These are phyloP conservation scores for Pichia kudriavzevii DNA, from an alignment of 1,139 yeast genomes.

Conservation along the genomic window DNA sequence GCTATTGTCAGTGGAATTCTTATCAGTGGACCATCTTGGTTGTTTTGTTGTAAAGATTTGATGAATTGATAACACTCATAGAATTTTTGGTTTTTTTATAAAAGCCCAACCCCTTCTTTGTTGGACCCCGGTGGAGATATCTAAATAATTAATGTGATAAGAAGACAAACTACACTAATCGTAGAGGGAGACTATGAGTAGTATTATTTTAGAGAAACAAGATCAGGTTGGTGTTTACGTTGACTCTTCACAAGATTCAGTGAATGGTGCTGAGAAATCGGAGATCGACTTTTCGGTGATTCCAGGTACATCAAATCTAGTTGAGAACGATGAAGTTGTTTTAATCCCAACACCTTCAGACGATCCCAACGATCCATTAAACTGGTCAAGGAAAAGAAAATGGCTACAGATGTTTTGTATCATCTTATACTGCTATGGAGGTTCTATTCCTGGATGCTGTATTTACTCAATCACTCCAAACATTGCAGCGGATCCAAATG, in stretches of 20 bases:
- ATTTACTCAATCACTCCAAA: conserved; percentile 38
- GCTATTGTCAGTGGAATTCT: too few relatives aligned
- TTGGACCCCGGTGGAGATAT: too few relatives aligned
- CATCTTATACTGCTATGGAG: conserved; percentile 37
- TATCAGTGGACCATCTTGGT: too few relatives aligned
- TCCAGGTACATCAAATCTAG: conserved; percentile 58
- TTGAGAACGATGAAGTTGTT: conserved; percentile 33
- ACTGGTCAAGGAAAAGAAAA: conserved; percentile 36
- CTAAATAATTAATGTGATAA: too few relatives aligned
- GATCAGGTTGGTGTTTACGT: conserved; percentile 2
- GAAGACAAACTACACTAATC: too few relatives aligned
- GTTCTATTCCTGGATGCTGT: conserved; percentile 41
- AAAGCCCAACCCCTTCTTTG: too few relatives aligned
- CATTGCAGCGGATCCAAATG: conserved; percentile 34
- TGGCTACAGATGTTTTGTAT: conserved; percentile 32
- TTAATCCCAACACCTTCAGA: conserved; percentile 39
- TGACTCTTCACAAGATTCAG: conserved; percentile 1
- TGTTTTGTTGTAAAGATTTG: too few relatives aligned
- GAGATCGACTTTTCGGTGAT: conserved; percentile 33
- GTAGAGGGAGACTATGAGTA: too few relatives aligned
- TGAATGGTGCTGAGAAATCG: neutral
- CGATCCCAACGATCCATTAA: conserved; percentile 43
- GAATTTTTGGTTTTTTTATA: too few relatives aligned
- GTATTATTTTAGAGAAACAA: too few relatives aligned
- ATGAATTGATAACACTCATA: too few relatives aligned